phyloP scores from a whole-genome alignment of 306 rosid species.

The Corylus avellana region DNA sequence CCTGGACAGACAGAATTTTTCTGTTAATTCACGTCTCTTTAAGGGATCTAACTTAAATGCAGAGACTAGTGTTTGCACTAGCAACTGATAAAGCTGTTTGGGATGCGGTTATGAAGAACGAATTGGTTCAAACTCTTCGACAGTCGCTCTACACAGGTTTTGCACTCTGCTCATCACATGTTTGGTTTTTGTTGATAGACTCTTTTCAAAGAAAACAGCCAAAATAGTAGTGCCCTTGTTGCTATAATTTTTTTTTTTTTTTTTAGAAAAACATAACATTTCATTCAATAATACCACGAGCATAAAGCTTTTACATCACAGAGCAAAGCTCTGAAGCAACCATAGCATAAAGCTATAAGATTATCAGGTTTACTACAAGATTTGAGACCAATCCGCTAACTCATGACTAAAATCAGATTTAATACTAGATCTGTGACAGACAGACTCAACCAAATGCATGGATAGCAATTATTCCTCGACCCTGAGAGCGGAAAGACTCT shows the following conservation, averaged over 20 bases:
- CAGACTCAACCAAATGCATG: too few relatives aligned
- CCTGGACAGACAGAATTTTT: neutral
- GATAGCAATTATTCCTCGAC: too few relatives aligned
- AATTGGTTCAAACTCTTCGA: conserved; percentile 41
- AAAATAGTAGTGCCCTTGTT: neutral
- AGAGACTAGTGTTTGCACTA: conserved; percentile 68
- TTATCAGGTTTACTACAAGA: too few relatives aligned
- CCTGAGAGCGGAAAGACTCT: too few relatives aligned
- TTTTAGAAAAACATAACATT: too few relatives aligned
- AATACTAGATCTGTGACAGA: too few relatives aligned
- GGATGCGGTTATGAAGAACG: conserved; percentile 60
- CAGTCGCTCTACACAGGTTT: conserved; percentile 51
- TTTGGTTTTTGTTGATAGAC: conserved; percentile 6
- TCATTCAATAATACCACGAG: too few relatives aligned
- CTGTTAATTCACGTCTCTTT: conserved; percentile 9
- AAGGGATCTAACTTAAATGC: conserved; percentile 26
- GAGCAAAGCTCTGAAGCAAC: too few relatives aligned
- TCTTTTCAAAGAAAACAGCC: neutral
- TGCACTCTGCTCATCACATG: conserved; percentile 3
- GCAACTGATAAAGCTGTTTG: conserved; percentile 68
- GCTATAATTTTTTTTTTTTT: neutral
- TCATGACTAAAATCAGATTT: too few relatives aligned
- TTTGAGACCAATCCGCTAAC: too few relatives aligned
- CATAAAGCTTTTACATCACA: too few relatives aligned
- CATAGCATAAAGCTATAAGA: too few relatives aligned